Percentiles rank a stretch among this genome's conserved stretches.
Conservation (phyloP, 768 basidiomycete species). For the Suillus hirtellus region DNA sequence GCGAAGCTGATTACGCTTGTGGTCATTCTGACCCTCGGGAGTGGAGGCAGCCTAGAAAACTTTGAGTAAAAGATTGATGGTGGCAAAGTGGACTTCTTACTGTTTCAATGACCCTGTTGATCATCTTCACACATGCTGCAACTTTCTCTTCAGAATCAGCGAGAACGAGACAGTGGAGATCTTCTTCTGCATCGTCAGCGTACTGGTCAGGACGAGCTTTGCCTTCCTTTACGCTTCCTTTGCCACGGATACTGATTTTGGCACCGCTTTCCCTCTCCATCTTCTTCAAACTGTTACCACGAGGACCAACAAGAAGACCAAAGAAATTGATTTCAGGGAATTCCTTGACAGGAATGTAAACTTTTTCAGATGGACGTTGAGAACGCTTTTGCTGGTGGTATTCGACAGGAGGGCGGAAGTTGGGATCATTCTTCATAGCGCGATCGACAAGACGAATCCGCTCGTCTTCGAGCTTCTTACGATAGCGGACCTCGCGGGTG, state of each 20-base stretch:
- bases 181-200: slow-evolving; percentile 97
- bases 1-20: slow-evolving; percentile 98
- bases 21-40: slow-evolving; percentile 98
- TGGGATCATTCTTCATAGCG: slow-evolving; percentile 97
- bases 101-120: slow-evolving; percentile 97
- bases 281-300: slow-evolving; percentile 98
- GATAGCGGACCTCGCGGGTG: slow-evolving; percentile 97
- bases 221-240: slow-evolving; percentile 98
- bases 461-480: slow-evolving; percentile 91
- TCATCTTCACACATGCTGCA: slow-evolving; percentile 85
- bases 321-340: slow-evolving; percentile 99
- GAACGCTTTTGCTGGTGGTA: slow-evolving; percentile 94
- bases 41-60: slow-evolving; percentile 87
- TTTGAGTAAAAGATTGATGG: slow-evolving; percentile 4
- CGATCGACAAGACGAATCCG: slow-evolving; percentile 92
- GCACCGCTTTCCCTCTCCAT: slow-evolving; percentile 99
- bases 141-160: slow-evolving; percentile 94
- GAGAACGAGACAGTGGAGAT: slow-evolving; percentile 95
- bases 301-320: slow-evolving; percentile 94
- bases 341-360: slow-evolving; percentile 99
- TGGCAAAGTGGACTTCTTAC: slow-evolving; percentile 44
- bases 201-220: slow-evolving; percentile 94
- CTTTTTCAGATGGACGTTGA: slow-evolving; percentile 93
- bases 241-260: slow-evolving; percentile 97
- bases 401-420: slow-evolving; percentile 96